Conservation (phyloP, 2,329 filamentous ascomycete species). For the Alternaria viburni region DNA sequence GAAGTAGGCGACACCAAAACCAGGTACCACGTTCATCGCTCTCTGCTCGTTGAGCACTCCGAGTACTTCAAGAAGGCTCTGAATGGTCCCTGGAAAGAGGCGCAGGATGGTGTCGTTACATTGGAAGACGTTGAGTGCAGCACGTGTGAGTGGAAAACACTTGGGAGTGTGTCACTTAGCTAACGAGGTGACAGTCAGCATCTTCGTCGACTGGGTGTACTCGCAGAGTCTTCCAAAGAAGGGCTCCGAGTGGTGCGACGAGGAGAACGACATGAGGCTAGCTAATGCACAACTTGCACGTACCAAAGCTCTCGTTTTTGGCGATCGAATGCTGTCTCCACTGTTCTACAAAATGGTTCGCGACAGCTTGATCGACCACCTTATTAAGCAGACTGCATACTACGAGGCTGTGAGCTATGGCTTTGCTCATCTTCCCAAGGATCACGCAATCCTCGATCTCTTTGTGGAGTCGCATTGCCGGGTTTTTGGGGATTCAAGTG, state of each 20-base stretch:
- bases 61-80: constrained; percentile 25
- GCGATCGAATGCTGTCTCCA: constrained; percentile 4
- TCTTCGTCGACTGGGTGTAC: constrained; percentile 26
- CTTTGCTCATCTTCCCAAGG: constrained; percentile 6
- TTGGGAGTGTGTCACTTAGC: background rate
- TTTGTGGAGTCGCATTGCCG: constrained; percentile 16
- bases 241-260: too few relatives aligned
- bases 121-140: constrained; percentile 17
- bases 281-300: background rate
- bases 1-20: constrained; percentile 7
- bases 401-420: constrained; percentile 8
- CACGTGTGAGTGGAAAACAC: background rate
- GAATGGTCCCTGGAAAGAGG: constrained; percentile 18
- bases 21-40: constrained; percentile 17
- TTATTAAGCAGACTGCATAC: background rate
- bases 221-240: background rate
- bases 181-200: background rate
- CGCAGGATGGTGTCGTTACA: constrained; percentile 8
- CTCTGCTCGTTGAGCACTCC: constrained; percentile 18
- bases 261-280: too few relatives aligned
- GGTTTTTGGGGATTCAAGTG: rapidly evolving
- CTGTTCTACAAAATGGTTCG: background rate
- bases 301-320: constrained; percentile 4
- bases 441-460: constrained; percentile 4
- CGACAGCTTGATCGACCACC: background rate